Base-by-base conservation (phyloP, 371 early-diverging fungal species). In the Mortierella sp. region DNA sequence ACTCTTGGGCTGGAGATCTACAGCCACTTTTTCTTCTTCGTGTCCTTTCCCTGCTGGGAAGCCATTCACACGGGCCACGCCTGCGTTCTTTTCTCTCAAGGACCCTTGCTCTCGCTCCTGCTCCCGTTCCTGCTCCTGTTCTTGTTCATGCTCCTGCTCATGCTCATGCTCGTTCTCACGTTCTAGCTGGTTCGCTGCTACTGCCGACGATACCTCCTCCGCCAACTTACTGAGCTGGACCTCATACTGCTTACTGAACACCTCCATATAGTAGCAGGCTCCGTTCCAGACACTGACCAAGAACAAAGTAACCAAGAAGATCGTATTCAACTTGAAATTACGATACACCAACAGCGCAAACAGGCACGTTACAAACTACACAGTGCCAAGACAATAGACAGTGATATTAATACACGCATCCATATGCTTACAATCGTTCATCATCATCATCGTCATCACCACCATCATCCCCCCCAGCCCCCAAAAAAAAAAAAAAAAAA, bases 221-320 rank as follows among this genome's bases (percentile, higher is more conserved):
- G 81, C 81, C 50, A 75, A 70, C 66, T 74, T 74, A 26, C 83
- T 86, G 19, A 90, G 70, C 47, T 91, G 89, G 45, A 70, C 62
- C 50, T 84, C 84, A 60, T 91, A 91, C 44, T 87, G 83, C 66
- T 85, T 84, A 47, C 87, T 86, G 62, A 92, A 92, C 0, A 92
- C 90, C 59, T 92, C 92, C 80, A 93, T 87, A 80, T 93, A 93
- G 61, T 89, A 93, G 66, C 83, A 85, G 0, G 91, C 91, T 0
- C 92, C 93, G 51, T 92, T 92, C 86, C 88, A 92, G 7, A 91
- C 88, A 62, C 90, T 87, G 48, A 85, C 86, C 19, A 82, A 83
- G 66, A 91, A 84, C 80, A 90, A 84, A 37, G 70, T 59, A 9
- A 89, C 81, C 55, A 93, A 70, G 58, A 89, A 90, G 0, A 70